Evolutionary conservation across 192 early-diverging fungal species (phyloP).

Genomic region (Backusella luteola): DNA sequence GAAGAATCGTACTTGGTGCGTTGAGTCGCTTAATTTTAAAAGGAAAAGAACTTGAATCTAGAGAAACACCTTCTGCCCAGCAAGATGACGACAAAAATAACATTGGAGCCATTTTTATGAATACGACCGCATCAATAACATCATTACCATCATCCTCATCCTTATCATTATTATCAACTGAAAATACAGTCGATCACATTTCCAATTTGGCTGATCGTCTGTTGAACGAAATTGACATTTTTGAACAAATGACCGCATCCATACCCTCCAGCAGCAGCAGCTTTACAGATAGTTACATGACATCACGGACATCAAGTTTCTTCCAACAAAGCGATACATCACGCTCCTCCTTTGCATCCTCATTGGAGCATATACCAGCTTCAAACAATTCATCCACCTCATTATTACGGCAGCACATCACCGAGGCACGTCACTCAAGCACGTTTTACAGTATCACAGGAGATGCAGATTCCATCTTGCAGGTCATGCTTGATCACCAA

Average conservation of each 20-base stretch:
- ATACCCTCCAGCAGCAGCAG: background rate
- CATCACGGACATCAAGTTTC: background rate
- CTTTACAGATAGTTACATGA: background rate
- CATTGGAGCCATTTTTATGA: too few relatives aligned
- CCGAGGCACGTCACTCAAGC: conserved; percentile 11
- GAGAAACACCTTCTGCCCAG: background rate
- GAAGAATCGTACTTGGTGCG: conserved; percentile 23
- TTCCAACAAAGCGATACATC: background rate
- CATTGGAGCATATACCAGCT: background rate
- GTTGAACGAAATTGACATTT: conserved; percentile 18
- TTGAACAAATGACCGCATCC: conserved; percentile 4
- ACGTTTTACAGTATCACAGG: conserved; percentile 6
- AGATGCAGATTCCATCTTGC: conserved; percentile 19
- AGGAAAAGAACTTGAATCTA: conserved; percentile 18
- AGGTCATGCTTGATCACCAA: conserved; percentile 19
- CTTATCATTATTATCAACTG: background rate
- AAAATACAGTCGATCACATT: conserved; percentile 5
- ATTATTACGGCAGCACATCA: conserved; percentile 14
- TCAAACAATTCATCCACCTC: background rate
- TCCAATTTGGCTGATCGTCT: conserved; percentile 25
- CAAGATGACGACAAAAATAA: background rate
- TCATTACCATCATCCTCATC: background rate
- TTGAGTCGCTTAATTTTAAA: conserved; percentile 32
- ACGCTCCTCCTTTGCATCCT: background rate
- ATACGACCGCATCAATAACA: background rate